Evolutionary conservation across 306 rosid species (phyloP).

Genomic region (Betula pendula): DNA sequence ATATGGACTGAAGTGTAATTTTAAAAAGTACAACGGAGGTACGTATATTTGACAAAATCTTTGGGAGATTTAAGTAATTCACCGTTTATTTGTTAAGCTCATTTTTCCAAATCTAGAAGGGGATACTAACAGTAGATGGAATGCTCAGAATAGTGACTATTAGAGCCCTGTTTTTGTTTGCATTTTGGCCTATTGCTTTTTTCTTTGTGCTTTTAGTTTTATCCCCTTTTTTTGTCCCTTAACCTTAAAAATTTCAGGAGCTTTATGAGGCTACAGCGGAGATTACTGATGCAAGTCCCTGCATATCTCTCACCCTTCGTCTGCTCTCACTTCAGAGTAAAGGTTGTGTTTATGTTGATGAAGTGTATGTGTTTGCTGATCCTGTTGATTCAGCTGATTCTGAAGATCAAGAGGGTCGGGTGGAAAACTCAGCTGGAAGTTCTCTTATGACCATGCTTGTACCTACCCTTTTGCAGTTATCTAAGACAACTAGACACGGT

Average conservation of each 20-base stretch:
- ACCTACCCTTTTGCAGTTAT: slow-evolving; percentile 73
- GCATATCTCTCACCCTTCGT: slow-evolving; percentile 74
- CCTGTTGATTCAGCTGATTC: slow-evolving; percentile 56
- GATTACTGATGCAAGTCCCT: slow-evolving; percentile 70
- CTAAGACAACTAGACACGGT: slow-evolving; percentile 51
- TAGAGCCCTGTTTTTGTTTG: not conserved
- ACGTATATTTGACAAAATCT: not conserved
- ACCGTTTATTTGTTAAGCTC: not conserved
- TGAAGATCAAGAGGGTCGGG: slow-evolving; percentile 42
- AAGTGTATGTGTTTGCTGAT: slow-evolving; percentile 77
- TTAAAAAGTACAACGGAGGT: not conserved
- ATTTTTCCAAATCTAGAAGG: not conserved
- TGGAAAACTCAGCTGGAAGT: slow-evolving; percentile 50
- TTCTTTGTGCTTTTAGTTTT: not conserved
- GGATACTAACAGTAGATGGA: not conserved
- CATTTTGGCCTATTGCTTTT: not conserved
- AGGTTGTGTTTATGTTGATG: slow-evolving; percentile 64
- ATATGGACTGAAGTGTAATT: not conserved
- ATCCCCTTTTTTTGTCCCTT: not conserved
- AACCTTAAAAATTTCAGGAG: slow-evolving; percentile 49
- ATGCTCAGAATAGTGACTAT: not conserved
- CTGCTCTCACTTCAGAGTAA: slow-evolving; percentile 79
- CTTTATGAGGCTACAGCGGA: slow-evolving; percentile 89
- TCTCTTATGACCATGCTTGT: slow-evolving; percentile 85
- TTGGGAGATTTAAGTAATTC: not conserved